phyloP scores from a whole-genome alignment of 768 basidiomycete genomes.

The Tylopilus balloui region DNA sequence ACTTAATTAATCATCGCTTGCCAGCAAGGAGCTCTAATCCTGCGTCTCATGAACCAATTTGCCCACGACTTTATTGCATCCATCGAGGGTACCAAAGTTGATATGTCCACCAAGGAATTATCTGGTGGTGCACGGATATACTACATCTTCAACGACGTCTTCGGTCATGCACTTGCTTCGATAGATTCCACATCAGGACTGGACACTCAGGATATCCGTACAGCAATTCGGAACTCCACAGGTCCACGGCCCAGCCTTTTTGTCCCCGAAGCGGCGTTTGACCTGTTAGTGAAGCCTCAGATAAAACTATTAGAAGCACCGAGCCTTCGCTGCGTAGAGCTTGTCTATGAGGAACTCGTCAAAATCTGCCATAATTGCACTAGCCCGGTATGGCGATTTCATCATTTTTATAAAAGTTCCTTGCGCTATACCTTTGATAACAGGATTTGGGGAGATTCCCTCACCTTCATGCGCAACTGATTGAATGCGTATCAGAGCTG shows the following conservation, averaged over 20 bases:
- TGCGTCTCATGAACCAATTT: conserved; percentile 98
- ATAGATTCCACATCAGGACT: conserved; percentile 91
- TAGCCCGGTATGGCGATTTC: conserved; percentile 55
- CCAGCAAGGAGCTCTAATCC: conserved; percentile 81
- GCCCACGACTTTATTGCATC: conserved; percentile 95
- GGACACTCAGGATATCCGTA: conserved; percentile 92
- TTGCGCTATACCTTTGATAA: conserved; percentile 12
- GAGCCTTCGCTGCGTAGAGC: conserved; percentile 90
- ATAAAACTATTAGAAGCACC: conserved; percentile 95
- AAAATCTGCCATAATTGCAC: conserved; percentile 99
- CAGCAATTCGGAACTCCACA: conserved; percentile 97
- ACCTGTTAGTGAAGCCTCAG: conserved; percentile 95
- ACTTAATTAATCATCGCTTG: conserved; percentile 13
- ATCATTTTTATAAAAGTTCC: neutral
- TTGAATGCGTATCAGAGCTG: conserved; percentile 96
- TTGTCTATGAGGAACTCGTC: conserved; percentile 98
- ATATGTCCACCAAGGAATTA: conserved; percentile 96
- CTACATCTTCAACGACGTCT: conserved; percentile 99
- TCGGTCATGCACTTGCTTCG: conserved; percentile 83
- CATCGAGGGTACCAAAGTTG: conserved; percentile 94
- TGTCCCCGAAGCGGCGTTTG: conserved; percentile 96
- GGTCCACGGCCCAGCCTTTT: conserved; percentile 95
- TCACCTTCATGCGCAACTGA: conserved; percentile 82
- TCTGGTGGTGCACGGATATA: conserved; percentile 98
- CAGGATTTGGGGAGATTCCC: conserved; percentile 97